Conservation (phyloP, 768 basidiomycete genomes). For the Aureoboletus auriporus region DNA sequence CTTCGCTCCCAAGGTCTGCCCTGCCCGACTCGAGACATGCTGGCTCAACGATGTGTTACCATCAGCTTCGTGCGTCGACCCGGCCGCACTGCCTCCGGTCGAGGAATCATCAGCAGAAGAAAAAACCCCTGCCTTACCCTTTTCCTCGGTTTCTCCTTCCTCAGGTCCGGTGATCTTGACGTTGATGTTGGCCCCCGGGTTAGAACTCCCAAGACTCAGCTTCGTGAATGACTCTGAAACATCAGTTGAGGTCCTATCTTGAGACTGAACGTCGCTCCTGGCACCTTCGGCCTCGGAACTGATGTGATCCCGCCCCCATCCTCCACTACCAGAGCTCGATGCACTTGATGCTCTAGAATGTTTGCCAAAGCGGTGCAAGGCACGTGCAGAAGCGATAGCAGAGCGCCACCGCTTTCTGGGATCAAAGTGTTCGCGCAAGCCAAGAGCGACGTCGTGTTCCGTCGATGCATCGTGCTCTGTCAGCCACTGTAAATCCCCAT, state of each 20-base stretch:
- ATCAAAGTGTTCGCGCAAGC: slow-evolving; percentile 81
- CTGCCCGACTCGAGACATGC: not conserved
- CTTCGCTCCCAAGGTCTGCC: not conserved
- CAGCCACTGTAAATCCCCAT: slow-evolving; percentile 55
- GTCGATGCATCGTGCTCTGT: slow-evolving; percentile 59
- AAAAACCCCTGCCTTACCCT: slow-evolving; percentile 22
- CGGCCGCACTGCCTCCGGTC: slow-evolving; percentile 14
- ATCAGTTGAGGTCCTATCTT: slow-evolving; percentile 26
- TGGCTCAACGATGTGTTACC: not conserved
- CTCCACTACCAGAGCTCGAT: slow-evolving; percentile 31
- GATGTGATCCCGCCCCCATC: slow-evolving; percentile 33
- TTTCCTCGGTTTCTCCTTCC: slow-evolving; percentile 18
- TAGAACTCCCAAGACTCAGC: slow-evolving; percentile 26
- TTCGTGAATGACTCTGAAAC: slow-evolving; percentile 21
- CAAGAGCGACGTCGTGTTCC: slow-evolving; percentile 70
- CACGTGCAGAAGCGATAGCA: slow-evolving; percentile 56
- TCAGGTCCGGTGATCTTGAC: slow-evolving; percentile 36
- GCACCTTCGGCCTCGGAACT: slow-evolving; percentile 20
- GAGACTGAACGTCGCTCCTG: slow-evolving; percentile 33
- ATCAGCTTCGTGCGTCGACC: slow-evolving; percentile 10
- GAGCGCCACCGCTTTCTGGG: slow-evolving; percentile 68
- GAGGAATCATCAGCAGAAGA: slow-evolving; percentile 17
- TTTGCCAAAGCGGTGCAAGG: slow-evolving; percentile 31
- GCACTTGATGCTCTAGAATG: slow-evolving; percentile 23
- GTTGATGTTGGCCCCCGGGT: slow-evolving; percentile 38